Percentiles rank a stretch among this genome's conserved stretches.
Conservation (phyloP, 208 protist genomes). For the Crithidia fasciculata region DNA sequence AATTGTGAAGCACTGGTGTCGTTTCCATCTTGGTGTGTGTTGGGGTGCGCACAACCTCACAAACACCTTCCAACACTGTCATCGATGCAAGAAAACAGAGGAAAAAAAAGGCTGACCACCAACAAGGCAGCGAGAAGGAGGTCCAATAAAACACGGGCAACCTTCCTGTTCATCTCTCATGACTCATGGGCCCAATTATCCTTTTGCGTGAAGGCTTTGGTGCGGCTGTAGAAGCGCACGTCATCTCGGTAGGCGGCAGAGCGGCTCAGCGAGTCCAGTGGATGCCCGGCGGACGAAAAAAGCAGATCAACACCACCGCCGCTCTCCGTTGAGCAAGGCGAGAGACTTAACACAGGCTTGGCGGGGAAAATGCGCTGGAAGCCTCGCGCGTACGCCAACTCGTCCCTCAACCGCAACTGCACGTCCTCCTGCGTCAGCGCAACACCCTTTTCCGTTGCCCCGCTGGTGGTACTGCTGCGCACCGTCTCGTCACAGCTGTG, state of each 20-base stretch:
- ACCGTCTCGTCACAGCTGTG: neutral
- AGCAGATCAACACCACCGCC: neutral
- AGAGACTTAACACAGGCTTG: constrained; percentile 1
- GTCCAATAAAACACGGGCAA: no score
- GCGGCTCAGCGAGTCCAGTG: constrained; percentile 18
- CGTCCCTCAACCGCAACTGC: constrained; percentile 59
- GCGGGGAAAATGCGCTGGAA: constrained; percentile 87
- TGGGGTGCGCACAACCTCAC: no score
- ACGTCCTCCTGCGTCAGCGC: constrained; percentile 43
- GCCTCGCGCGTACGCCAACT: constrained; percentile 66
- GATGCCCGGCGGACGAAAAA: constrained; percentile 4
- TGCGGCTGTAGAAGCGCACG: constrained; percentile 13
- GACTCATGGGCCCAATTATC: constrained; percentile 20
- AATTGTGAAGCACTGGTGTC: no score
- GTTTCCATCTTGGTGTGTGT: no score
- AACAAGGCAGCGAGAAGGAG: no score
- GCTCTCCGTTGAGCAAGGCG: neutral
- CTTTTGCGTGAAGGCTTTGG: constrained; percentile 8
- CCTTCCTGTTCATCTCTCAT: neutral
- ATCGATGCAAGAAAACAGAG: constrained; percentile 16
- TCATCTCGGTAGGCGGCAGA: constrained; percentile 18
- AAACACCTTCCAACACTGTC: no score
- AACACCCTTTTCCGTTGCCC: neutral
- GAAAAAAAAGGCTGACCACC: neutral
- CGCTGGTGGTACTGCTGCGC: neutral